Evolutionary conservation across 208 protist genomes (phyloP), one percentile per base, ranked within the genome.

Genomic region (Leishmania guyanensis): DNA sequence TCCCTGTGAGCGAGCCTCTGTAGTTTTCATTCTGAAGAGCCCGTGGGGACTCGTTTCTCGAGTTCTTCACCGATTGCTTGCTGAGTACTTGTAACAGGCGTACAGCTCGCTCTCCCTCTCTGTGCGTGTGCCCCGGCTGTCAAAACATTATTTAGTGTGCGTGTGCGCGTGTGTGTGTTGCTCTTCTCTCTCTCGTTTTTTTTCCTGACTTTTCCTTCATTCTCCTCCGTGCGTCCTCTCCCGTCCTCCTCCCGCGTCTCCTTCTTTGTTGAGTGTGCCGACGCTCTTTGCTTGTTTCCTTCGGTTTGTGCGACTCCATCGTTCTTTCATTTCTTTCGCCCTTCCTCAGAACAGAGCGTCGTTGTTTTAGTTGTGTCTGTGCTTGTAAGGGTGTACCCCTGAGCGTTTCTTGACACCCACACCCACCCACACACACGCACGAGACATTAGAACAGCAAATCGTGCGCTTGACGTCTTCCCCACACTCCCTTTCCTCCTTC

Each of bases 231-330:
- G 20, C 17, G 20, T 60, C 20, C 36, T 43, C 9, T 54, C 22
- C 36, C 14, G 36, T 16, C 26, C 20, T 66, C 60, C 12, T n/a
- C 14, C 46, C 5, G 36, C 20, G 5, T 50, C 39, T 14, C 36
- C 14, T 75, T 39, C 12, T 58, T 33, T 54, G 46, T 58, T 46
- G 64, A 20, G 64, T 43, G 64, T 69, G 29, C 22, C 64, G 64
- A 69, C 64, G 29, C 36, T 74, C 66, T 72, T 22, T 33, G n/a
- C 36, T 46, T 58, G 56, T 77, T 77, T 62, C 56, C 39, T 64
- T 53, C 26, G 22, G 26, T 64, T 29, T n/a, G 20, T 73, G 43
- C 43, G 0, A 46, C 60, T 53, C n/a, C 16, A 22, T 54, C 60
- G 60, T 10, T 75, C 17, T 58, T 26, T 50, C 26, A 50, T 77